Evolutionary conservation across 805 yeast species (phyloP), one percentile per base, ranked within the genome.

Genomic region (Candida wancherniae): DNA sequence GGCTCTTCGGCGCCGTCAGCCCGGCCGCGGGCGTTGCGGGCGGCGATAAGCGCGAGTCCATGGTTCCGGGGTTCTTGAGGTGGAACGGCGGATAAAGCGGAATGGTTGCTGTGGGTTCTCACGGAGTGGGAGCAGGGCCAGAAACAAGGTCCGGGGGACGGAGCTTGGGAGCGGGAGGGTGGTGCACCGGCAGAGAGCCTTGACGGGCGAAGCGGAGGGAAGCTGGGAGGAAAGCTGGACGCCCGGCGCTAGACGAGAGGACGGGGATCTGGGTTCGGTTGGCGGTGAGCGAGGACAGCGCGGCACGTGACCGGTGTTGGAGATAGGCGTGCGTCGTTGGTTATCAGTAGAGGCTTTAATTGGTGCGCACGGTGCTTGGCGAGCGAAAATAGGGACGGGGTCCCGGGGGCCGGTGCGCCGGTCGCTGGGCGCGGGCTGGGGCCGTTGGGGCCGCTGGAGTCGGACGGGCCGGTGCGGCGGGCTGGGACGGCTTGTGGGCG

Each of bases 61-160:
- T 40, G 10, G 15, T 26, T 29, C 33, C 25, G 9, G 34, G 40
- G 18, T 20, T 32, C 22, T 43, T 43, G 23, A 40, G 39, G 36
- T 40, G 47, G 33, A 23, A 38, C 19, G 47, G 47, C 29, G 47
- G 44, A 22, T 38, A 41, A 23, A 40, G 44, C 26, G 45, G 47
- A 43, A 38, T 43, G 24, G 26, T 35, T 33, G 33, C 21, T 21
- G 24, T 20, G 22, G 24, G 5, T 6, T 18, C 9, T 18, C 19
- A 18, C 9, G 16, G 12, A 9, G 12, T 8, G 15, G 15, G 9
- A 6, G 16, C 16, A 6, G 13, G 24, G 11, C 5, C 7, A 7
- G n/a, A n/a, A 19, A 21, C 23, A 12, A 20, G 12, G 28, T 7
- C 21, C 10, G 12, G 12, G 11, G 12, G 19, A 14, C 5, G 12